A percentile compares a stretch with the other conserved stretches of the same genome.
Evolutionary conservation across 495 filamentous ascomycete genomes (phyloP).

Genomic region (Staphylotrichum longicolle): DNA sequence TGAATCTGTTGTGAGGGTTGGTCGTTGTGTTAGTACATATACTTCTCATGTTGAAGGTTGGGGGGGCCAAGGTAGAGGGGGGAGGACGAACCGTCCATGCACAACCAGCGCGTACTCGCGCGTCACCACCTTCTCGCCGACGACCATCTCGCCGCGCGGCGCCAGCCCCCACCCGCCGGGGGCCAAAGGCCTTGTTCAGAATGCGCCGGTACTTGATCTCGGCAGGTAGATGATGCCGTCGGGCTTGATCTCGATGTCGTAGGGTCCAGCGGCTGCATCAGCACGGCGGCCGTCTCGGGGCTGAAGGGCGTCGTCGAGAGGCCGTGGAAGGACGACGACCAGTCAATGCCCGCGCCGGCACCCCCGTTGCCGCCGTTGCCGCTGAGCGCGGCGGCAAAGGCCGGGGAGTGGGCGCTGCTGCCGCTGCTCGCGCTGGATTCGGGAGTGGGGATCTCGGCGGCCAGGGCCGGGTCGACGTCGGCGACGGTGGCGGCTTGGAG

Average conservation of each 20-base stretch:
- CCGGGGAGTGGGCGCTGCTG: constrained; percentile 1
- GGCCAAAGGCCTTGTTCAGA: constrained; percentile 87
- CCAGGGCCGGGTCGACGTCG: constrained; percentile 30
- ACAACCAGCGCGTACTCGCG: constrained; percentile 92
- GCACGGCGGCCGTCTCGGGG: constrained; percentile 67
- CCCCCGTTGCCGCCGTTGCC: constrained; percentile 40
- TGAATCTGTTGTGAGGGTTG: constrained; percentile 55
- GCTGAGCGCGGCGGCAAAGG: constrained; percentile 26
- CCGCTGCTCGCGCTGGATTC: not conserved
- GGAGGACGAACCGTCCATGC: constrained; percentile 70
- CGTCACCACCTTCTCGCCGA: constrained; percentile 84
- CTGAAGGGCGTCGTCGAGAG: constrained; percentile 73
- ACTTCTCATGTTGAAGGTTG: not conserved
- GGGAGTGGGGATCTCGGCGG: constrained; percentile 25
- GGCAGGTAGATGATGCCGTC: constrained; percentile 93
- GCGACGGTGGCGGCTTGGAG: constrained; percentile 34
- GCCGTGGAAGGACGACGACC: constrained; percentile 90
- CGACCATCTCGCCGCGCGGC: constrained; percentile 84
- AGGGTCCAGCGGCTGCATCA: constrained; percentile 63
- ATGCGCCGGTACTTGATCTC: constrained; percentile 98
- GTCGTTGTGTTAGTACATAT: not conserved
- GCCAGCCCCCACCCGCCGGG: constrained; percentile 95
- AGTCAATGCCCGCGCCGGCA: constrained; percentile 63
- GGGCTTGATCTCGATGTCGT: constrained; percentile 93
- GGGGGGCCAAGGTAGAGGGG: constrained; percentile 12